Base-by-base conservation (phyloP, 2,329 filamentous ascomycete species). In the Aspergillus jensenii region DNA sequence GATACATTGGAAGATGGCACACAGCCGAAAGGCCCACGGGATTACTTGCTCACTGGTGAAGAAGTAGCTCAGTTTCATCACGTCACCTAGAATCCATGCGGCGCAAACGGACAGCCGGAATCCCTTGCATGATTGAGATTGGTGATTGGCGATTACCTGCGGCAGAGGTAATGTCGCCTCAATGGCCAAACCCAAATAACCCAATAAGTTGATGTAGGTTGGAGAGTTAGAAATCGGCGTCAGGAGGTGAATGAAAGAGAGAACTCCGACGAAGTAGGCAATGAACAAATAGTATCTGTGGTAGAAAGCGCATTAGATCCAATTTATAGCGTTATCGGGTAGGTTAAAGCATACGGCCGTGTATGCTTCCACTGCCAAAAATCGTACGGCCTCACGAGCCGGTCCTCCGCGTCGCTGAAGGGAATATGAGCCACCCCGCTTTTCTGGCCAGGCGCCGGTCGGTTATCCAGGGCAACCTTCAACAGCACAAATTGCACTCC, bases 341-440 rank as follows among this genome's bases (percentile, higher is more conserved):
- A 12, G 27, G 21, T 3, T 3, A n/a, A 47, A 25, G 76, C 78
- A 62, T 74, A 81, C 65, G 84, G 84, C 56, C 80, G 77, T 19
- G 80, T 73, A 55, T 71, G 75, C 62, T 77, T 80, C 85, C 85
- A 88, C 67, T 85, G 84, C 85, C 85, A 88, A 69, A 88, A 88
- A 54, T 81, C 78, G 65, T 81, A 87, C 0, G 85, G 85, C 35
- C 85, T 76, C 15, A 71, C 73, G 55, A 77, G 69, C 56, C 60
- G 56, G 33, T 65, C 65, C 23, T 52, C 60, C 45, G 46, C 61
- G 51, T 60, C 72, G 55, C 71, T 74, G 61, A 80, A 80, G 9
- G 78, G 68, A 62, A 71, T 58, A 69, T 77, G 71, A 67, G 79
- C 69, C 54, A 77, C 67, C 56, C 77, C 67, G 61, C 73, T 67